These are phyloP conservation scores for Trapa incisa DNA, from an alignment of 345 rosid genomes.

Conservation along the genomic window DNA sequence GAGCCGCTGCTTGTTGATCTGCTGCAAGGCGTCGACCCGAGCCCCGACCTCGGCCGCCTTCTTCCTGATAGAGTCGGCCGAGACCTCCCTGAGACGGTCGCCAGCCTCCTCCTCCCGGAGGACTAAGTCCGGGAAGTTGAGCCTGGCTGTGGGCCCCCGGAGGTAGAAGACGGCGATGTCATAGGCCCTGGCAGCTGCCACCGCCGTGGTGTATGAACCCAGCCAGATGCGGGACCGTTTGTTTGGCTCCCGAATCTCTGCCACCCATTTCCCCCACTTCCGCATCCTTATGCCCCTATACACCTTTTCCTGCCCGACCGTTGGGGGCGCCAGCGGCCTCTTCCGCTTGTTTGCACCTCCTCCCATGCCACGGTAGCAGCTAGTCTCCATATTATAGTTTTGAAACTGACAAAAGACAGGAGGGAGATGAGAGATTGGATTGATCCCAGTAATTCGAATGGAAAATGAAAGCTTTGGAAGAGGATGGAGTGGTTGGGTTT, in stretches of 20 bases:
- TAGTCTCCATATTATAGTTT: not conserved
- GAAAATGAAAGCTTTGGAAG: not conserved
- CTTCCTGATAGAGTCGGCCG: conserved; percentile 28
- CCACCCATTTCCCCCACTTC: conserved; percentile 52
- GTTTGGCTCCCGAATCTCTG: conserved; percentile 40
- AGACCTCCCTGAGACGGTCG: conserved; percentile 13
- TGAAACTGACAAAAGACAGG: too few relatives aligned
- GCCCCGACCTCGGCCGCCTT: conserved; percentile 39
- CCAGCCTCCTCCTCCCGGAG: conserved; percentile 11
- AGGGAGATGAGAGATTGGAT: not conserved
- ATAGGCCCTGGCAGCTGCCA: conserved; percentile 41
- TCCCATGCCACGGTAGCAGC: not conserved
- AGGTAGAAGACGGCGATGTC: conserved; percentile 44
- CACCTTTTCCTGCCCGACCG: conserved; percentile 16
- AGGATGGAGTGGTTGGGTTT: not conserved
- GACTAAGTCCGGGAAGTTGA: conserved; percentile 34
- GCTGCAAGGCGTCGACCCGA: conserved; percentile 22
- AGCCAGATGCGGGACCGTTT: conserved; percentile 40
- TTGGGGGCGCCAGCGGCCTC: conserved; percentile 1
- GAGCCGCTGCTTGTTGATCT: not conserved
- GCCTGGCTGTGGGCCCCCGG: conserved; percentile 36
- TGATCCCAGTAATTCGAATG: not conserved
- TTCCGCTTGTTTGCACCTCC: conserved; percentile 3
- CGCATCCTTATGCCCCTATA: conserved; percentile 42
- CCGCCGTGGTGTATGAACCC: conserved; percentile 32